These are phyloP conservation scores for Cystobasidium sp. DNA, from an alignment of 1,284 basidiomycete genomes.

Conservation along the genomic window DNA sequence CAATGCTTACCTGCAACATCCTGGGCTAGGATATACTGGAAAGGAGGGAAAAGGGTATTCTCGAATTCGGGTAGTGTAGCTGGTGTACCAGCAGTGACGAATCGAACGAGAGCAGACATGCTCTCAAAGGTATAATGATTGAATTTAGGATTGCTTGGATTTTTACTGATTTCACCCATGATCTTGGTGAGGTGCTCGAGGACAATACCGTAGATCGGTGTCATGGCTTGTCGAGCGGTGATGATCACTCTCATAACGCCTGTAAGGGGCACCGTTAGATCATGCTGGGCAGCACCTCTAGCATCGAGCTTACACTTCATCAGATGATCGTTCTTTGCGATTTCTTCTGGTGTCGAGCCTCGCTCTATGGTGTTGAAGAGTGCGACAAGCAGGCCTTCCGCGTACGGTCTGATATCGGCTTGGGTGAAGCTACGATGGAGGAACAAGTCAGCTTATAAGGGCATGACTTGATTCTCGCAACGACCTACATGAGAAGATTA, in stretches of 20 bases:
- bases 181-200: slow-evolving; percentile 79
- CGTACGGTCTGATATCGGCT: slow-evolving; percentile 81
- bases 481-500: slow-evolving; percentile 68
- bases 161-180: slow-evolving; percentile 84
- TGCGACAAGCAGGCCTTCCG: slow-evolving; percentile 74
- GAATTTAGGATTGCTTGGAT: slow-evolving; percentile 96
- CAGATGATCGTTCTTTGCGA: slow-evolving; percentile 96
- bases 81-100: slow-evolving; percentile 74
- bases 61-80: slow-evolving; percentile 77
- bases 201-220: slow-evolving; percentile 69
- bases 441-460: background rate
- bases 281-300: background rate
- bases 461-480: background rate
- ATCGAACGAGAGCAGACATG: slow-evolving; percentile 88
- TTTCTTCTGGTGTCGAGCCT: slow-evolving; percentile 85
- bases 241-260: slow-evolving; percentile 92
- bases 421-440: slow-evolving; percentile 72
- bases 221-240: slow-evolving; percentile 79
- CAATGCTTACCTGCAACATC: slow-evolving; percentile 77
- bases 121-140: slow-evolving; percentile 98
- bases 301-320: slow-evolving; percentile 79
- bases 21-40: slow-evolving; percentile 83
- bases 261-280: slow-evolving; percentile 55
- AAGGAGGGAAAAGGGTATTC: slow-evolving; percentile 73
- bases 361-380: slow-evolving; percentile 80